Percentiles rank a stretch among this genome's conserved stretches.
Conservation (phyloP, 768 basidiomycete species). For the Trametes gibbosa region DNA sequence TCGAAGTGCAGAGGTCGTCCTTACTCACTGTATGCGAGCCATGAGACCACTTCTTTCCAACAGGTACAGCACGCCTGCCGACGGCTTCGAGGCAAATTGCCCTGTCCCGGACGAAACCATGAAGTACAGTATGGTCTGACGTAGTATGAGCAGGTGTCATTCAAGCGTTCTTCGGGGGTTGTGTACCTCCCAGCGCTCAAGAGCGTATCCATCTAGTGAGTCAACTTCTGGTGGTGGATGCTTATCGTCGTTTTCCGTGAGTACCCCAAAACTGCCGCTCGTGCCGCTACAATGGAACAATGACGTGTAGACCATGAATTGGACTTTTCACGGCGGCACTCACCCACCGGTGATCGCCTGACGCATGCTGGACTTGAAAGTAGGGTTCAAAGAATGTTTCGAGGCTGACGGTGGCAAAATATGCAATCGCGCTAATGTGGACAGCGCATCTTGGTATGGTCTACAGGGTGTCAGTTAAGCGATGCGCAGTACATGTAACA, state of each 20-base stretch:
- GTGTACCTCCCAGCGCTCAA: conserved; percentile 88
- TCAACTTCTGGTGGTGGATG: conserved; percentile 52
- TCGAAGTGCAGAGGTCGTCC: neutral
- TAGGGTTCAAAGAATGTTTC: conserved; percentile 68
- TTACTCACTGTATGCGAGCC: conserved; percentile 61
- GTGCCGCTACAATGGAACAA: conserved; percentile 49
- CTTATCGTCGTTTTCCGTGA: conserved; percentile 64
- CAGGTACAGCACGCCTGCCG: conserved; percentile 79
- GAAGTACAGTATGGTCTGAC: conserved; percentile 91
- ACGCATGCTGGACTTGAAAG: conserved; percentile 77
- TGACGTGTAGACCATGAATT: neutral
- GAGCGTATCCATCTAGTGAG: conserved; percentile 73
- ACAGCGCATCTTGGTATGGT: conserved; percentile 66
- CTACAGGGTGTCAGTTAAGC: conserved; percentile 36
- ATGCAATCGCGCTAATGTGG: conserved; percentile 62
- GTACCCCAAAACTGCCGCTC: conserved; percentile 81
- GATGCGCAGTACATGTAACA: neutral
- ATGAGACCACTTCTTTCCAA: conserved; percentile 86
- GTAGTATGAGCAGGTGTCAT: neutral
- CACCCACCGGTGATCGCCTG: conserved; percentile 89
- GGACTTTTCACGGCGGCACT: conserved; percentile 21
- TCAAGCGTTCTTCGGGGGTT: neutral
- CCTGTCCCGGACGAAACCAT: conserved; percentile 94
- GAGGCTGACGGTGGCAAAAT: conserved; percentile 59
- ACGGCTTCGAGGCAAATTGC: conserved; percentile 72